Evolutionary conservation across 2,329 filamentous ascomycete genomes (phyloP).

Genomic region (Aureobasidium sp.): DNA sequence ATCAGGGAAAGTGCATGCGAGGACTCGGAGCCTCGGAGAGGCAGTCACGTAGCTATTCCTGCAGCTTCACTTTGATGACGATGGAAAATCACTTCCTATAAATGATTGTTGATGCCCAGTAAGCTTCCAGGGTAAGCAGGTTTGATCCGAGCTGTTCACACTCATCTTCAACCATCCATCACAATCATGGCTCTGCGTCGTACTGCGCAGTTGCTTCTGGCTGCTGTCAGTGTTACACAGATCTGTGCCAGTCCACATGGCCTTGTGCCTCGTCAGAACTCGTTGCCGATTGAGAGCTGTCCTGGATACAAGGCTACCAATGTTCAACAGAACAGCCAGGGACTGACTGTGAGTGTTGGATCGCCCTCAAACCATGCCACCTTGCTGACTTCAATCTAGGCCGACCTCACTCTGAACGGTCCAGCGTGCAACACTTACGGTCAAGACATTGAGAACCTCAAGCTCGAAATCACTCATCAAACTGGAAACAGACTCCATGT

Average conservation of each 20-base stretch:
- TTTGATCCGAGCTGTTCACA: background rate
- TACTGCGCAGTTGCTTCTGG: background rate
- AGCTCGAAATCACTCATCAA: slow-evolving; percentile 53
- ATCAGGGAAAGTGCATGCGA: background rate
- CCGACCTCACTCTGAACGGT: slow-evolving; percentile 62
- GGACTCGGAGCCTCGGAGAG: background rate
- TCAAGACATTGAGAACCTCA: slow-evolving; percentile 47
- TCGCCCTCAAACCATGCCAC: background rate
- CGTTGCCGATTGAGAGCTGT: slow-evolving; percentile 33
- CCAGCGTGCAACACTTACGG: slow-evolving; percentile 54
- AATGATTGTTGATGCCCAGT: background rate
- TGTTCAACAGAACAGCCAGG: slow-evolving; percentile 39
- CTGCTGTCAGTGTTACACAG: slow-evolving; percentile 1
- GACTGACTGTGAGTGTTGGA: slow-evolving; percentile 44
- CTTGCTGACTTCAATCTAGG: background rate
- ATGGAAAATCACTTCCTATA: background rate
- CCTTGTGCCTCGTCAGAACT: slow-evolving; percentile 9
- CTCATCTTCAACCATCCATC: background rate
- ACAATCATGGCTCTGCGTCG: background rate
- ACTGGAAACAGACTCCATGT: slow-evolving; percentile 59
- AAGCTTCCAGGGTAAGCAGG: background rate
- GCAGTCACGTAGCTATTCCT: background rate
- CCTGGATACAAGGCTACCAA: slow-evolving; percentile 61
- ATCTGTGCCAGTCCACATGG: background rate
- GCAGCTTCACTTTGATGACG: background rate